phyloP scores from a whole-genome alignment of 345 rosid species.

The Euclidium syriacum region DNA sequence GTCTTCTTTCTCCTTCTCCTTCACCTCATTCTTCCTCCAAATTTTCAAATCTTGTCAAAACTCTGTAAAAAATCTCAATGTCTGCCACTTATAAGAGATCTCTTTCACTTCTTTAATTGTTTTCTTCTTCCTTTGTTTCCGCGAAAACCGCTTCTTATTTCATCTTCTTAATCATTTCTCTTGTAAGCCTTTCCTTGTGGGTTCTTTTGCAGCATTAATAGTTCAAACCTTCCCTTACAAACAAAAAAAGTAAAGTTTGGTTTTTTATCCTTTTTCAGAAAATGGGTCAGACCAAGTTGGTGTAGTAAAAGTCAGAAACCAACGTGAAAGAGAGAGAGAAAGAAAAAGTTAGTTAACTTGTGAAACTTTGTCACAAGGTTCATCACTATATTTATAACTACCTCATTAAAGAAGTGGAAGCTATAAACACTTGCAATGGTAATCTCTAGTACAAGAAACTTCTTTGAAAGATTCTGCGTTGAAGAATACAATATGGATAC shows the following conservation, averaged over 20 bases:
- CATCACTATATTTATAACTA: constrained; percentile 42
- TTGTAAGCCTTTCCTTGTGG: constrained; percentile 1
- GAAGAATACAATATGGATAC: constrained; percentile 54
- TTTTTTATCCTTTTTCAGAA: constrained; percentile 14
- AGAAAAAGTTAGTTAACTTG: constrained; percentile 42
- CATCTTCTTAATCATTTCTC: constrained; percentile 25
- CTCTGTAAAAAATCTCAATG: constrained; percentile 39
- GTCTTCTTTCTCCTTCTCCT: constrained; percentile 26
- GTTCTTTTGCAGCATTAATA: constrained; percentile 30
- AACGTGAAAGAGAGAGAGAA: constrained; percentile 26
- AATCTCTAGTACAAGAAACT: constrained; percentile 47
- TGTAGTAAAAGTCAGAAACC: constrained; percentile 29
- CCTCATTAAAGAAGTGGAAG: constrained; percentile 17
- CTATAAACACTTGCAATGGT: constrained; percentile 21
- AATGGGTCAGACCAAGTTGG: constrained; percentile 33
- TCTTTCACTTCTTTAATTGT: background rate
- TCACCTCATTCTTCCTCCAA: constrained; percentile 6
- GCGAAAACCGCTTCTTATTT: constrained; percentile 27
- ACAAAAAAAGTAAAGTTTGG: background rate
- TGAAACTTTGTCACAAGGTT: constrained; percentile 46
- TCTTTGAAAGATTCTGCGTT: constrained; percentile 74
- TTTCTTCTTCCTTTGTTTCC: constrained; percentile 18
- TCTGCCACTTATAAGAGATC: constrained; percentile 53
- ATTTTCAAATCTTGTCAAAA: constrained; percentile 21
- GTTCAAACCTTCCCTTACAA: constrained; percentile 22